Base-by-base conservation (phyloP, 2,329 filamentous ascomycete species). In the Scedosporium apiospermum region DNA sequence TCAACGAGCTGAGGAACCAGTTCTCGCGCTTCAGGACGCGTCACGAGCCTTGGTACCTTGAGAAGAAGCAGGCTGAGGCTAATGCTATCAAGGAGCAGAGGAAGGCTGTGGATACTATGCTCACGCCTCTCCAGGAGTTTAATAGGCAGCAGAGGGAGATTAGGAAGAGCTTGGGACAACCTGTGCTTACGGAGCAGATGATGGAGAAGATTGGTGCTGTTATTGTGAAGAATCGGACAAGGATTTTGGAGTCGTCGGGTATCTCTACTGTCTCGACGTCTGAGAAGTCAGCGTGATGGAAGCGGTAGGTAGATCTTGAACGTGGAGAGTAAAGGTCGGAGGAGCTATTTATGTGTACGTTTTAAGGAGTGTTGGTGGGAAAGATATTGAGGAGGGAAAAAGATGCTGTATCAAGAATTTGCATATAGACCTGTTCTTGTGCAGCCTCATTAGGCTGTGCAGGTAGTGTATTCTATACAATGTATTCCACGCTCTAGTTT, bases 1-100 rank as follows among this genome's bases (percentile, higher is more conserved):
- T 96, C 67, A 87, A 96, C 73, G 93, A 98, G 79, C 80, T 98
- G 71, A 83, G 92, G 71, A 88, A 89, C 78, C 88, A 87, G 72
- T 96, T 88, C 81, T 90, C 88, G 68, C 85, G 83, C 69, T 95
- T 93, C 84, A 82, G 92, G 70, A 91, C 87, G 61, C 82, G 90
- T 58, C 91, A 96, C 76, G 89, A 92, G 66, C 77, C 83, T 57
- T 88, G 88, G 73, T 96, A 88, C 72, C 74, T 93, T 61, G 79
- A 79, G 67, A 76, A 79, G 75, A 88, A 87, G 79, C 79, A 85
- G 73, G 76, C 79, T 64, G 82, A 88, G 72, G 87, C 84, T 53
- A 71, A 70, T 30, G 76, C 73, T 65, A 73, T 75, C 72, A 76
- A 78, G 71, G 75, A 77, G 68, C 74, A 73, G 61, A 68, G 73